Percentiles rank a stretch among this genome's conserved stretches.
Evolutionary conservation across 2,329 filamentous ascomycete genomes (phyloP).

Genomic region (Microdochium nivale): DNA sequence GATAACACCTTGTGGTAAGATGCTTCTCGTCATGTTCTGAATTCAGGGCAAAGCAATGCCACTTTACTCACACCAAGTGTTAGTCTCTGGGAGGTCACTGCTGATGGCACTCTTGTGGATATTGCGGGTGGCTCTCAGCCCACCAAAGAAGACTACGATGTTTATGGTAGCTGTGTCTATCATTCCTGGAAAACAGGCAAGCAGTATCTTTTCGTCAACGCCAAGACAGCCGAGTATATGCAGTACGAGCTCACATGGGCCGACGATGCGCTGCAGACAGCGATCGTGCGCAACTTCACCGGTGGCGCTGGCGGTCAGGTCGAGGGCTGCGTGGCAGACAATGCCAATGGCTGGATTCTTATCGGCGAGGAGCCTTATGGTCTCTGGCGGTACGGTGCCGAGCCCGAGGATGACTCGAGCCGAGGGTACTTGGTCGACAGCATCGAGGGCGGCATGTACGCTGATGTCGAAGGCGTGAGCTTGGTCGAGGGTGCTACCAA

Average conservation of each 20-base stretch:
- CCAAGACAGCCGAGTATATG: slow-evolving; percentile 42
- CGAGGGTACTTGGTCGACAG: slow-evolving; percentile 27
- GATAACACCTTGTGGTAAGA: slow-evolving; percentile 44
- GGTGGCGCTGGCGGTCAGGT: slow-evolving; percentile 43
- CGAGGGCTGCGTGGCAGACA: slow-evolving; percentile 44
- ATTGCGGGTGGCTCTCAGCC: slow-evolving; percentile 38
- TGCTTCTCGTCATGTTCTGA: neutral
- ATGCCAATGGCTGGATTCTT: slow-evolving; percentile 39
- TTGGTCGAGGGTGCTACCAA: slow-evolving; percentile 35
- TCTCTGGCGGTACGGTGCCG: slow-evolving; percentile 42
- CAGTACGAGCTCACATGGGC: slow-evolving; percentile 38
- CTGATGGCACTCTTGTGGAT: slow-evolving; percentile 30
- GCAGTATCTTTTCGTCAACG: slow-evolving; percentile 46
- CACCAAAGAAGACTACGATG: slow-evolving; percentile 32
- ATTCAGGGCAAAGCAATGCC: too few species aligned
- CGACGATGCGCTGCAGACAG: slow-evolving; percentile 32
- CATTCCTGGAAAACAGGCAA: slow-evolving; percentile 34
- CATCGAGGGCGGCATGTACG: slow-evolving; percentile 36
- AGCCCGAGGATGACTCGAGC: slow-evolving; percentile 30
- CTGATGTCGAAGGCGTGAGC: slow-evolving; percentile 46
- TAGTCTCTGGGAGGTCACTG: slow-evolving; percentile 39
- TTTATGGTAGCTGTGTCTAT: slow-evolving; percentile 45
- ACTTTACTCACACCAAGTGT: slow-evolving; percentile 1
- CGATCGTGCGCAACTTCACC: slow-evolving; percentile 40
- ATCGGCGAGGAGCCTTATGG: slow-evolving; percentile 43